phyloP scores from a whole-genome alignment of 164 flowering plant species.

The Malania oleifera region DNA sequence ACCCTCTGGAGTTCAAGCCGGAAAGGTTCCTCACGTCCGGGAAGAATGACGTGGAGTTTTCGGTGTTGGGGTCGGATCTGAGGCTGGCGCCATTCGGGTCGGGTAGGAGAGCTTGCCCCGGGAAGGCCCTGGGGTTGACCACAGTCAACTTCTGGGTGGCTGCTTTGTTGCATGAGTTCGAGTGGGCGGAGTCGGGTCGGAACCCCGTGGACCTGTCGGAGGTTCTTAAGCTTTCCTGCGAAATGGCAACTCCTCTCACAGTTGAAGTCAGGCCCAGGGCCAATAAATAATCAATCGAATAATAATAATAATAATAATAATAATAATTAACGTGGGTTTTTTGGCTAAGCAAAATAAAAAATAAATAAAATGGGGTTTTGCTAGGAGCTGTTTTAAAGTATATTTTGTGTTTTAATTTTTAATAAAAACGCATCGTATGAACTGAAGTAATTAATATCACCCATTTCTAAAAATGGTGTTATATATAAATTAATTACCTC shows the following conservation, averaged over 20 bases:
- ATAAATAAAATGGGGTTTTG: no score
- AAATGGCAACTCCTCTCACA: conserved; percentile 44
- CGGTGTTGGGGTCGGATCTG: conserved; percentile 55
- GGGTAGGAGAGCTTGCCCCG: conserved; percentile 67
- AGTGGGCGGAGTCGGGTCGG: conserved; percentile 30
- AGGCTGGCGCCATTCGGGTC: conserved; percentile 79
- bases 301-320: no score
- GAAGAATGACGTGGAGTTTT: conserved; percentile 31
- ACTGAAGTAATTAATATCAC: no score
- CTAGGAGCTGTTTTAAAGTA: no score
- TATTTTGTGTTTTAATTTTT: no score
- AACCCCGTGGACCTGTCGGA: conserved; percentile 46
- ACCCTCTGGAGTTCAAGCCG: conserved; percentile 50
- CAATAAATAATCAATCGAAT: no score
- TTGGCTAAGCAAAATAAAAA: no score
- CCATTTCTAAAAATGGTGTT: no score
- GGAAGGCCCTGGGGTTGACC: conserved; percentile 52
- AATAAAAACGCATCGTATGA: no score
- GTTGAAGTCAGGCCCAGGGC: conserved; percentile 27
- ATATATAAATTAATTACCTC: no score
- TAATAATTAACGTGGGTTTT: no score
- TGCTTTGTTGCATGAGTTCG: conserved; percentile 39
- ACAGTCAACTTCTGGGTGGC: conserved; percentile 65
- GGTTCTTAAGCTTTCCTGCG: conserved; percentile 47
- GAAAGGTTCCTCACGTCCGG: conserved; percentile 41